Conservation (phyloP, 164 flowering plant genomes). For the Warburgia ugandensis region DNA sequence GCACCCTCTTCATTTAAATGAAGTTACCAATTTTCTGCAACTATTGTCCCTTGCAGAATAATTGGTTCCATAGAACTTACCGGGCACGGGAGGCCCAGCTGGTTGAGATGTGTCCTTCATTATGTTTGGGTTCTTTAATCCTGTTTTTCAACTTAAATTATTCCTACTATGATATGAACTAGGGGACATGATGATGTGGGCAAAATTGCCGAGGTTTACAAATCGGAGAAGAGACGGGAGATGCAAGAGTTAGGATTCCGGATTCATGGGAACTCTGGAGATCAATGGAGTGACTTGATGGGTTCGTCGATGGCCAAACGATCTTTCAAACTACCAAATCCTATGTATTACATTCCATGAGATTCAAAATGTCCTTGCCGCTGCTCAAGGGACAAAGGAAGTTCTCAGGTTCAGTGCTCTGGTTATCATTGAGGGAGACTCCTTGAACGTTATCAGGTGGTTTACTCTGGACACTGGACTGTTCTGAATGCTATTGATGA, state of each 20-base stretch:
- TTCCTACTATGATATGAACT: conserved; percentile 9
- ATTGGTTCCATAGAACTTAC: too few species aligned
- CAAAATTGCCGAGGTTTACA: conserved; percentile 47
- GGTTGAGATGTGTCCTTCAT: too few species aligned
- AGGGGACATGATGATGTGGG: conserved; percentile 58
- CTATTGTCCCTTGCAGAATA: too few species aligned
- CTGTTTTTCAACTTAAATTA: neutral
- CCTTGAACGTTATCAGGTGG: too few species aligned
- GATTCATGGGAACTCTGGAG: conserved; percentile 81
- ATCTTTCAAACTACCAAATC: conserved; percentile 88
- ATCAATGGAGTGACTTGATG: conserved; percentile 86
- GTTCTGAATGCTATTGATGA: too few species aligned
- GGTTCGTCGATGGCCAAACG: conserved; percentile 53
- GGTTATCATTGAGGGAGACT: too few species aligned
- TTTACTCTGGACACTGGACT: too few species aligned
- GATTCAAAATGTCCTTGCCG: neutral
- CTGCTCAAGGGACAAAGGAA: neutral
- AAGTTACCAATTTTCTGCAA: too few species aligned
- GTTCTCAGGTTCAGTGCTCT: too few species aligned
- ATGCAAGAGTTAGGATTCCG: conserved; percentile 53
- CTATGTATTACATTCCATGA: conserved; percentile 70
- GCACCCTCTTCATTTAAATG: too few species aligned
- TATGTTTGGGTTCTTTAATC: too few species aligned
- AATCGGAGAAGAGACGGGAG: conserved; percentile 72
- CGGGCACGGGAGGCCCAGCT: too few species aligned